Conservation (phyloP, 192 early-diverging fungal genomes). For the Neocallimastix lanati region DNA sequence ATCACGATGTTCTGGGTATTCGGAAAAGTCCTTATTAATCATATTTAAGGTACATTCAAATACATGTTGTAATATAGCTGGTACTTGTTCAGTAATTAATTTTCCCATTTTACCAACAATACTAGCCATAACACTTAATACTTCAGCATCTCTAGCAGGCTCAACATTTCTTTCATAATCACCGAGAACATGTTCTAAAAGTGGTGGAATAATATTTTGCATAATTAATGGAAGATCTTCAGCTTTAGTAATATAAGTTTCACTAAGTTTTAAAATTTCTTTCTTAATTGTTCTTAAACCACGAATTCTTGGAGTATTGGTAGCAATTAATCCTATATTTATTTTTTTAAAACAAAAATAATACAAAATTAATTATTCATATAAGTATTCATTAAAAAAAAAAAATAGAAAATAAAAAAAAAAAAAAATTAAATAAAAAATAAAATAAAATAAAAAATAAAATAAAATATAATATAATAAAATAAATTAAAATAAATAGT, state of each 20-base stretch:
- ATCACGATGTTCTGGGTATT: constrained; percentile 90
- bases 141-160: constrained; percentile 84
- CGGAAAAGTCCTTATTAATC: constrained; percentile 98
- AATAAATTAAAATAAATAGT: too few species aligned
- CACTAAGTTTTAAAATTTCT: constrained; percentile 80
- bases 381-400: too few species aligned
- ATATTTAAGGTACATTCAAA: constrained; percentile 96
- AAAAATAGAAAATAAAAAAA: too few species aligned
- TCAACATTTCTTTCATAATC: constrained; percentile 80
- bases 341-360: too few species aligned
- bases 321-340: constrained; percentile 59
- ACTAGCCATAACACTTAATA: constrained; percentile 77
- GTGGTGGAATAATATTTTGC: constrained; percentile 71
- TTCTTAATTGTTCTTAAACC: constrained; percentile 91
- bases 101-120: constrained; percentile 64
- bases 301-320: constrained; percentile 68
- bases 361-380: too few species aligned
- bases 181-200: constrained; percentile 71
- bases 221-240: constrained; percentile 68
- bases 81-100: constrained; percentile 66
- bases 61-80: constrained; percentile 71
- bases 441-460: too few species aligned
- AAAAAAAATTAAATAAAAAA: too few species aligned
- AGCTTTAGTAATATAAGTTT: constrained; percentile 73
- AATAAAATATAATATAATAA: too few species aligned